Evolutionary conservation across 2,329 filamentous ascomycete genomes (phyloP).

Genomic region (Phyllosticta paracitricarpa): DNA sequence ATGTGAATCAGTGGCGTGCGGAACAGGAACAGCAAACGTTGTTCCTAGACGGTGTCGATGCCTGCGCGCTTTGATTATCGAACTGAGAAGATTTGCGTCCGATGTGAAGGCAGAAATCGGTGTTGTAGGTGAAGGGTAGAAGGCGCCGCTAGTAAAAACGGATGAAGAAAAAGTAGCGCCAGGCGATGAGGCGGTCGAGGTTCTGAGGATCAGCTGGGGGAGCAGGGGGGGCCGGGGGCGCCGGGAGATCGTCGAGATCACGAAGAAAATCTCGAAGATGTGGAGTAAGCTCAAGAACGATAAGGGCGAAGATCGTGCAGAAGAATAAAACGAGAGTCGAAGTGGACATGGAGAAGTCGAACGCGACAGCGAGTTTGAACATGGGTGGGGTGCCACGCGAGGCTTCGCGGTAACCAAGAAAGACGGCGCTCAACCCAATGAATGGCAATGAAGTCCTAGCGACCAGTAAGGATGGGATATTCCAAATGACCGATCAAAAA

Average conservation of each 20-base stretch:
- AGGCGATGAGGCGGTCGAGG: too few relatives aligned
- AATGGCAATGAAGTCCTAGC: background rate
- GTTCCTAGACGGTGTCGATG: background rate
- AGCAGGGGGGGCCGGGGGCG: too few relatives aligned
- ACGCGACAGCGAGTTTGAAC: background rate
- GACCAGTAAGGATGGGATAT: background rate
- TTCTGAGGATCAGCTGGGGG: too few relatives aligned
- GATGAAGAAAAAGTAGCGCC: background rate
- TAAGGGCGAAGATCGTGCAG: too few relatives aligned
- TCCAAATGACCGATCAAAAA: background rate
- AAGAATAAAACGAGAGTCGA: background rate
- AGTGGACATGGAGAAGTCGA: background rate
- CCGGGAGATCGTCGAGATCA: too few relatives aligned
- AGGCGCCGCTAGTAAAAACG: background rate
- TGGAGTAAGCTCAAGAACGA: too few relatives aligned
- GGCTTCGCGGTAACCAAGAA: background rate
- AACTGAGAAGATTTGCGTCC: background rate
- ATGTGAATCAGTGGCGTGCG: background rate
- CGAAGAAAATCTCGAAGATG: too few relatives aligned
- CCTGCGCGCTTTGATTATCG: background rate
- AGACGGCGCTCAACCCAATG: background rate
- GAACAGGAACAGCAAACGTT: background rate
- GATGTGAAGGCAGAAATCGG: background rate
- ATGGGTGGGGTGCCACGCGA: background rate
- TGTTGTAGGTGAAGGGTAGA: background rate